Evolutionary conservation across 768 basidiomycete genomes (phyloP), one percentile per base, ranked within the genome.

Genomic region (Russula sp.): DNA sequence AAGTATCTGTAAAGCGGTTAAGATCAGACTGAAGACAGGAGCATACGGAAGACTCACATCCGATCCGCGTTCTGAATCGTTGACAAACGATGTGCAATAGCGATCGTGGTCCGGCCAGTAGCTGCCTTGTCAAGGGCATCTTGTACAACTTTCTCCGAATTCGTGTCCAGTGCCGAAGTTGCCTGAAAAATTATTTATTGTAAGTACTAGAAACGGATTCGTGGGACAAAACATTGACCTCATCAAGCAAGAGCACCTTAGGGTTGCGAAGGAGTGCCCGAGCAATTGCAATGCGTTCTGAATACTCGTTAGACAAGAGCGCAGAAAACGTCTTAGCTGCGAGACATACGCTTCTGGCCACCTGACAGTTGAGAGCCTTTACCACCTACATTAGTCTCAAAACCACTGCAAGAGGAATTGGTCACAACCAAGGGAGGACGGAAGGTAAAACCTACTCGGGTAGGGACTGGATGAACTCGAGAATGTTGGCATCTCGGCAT

Each of bases 11-110:
- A 26, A 49, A 18, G 24, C 4, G 24, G 9, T 36, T 34, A 26
- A 56, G 8, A 38, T 22, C 48, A 38, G 44, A 13, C 20, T 26
- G 9, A 26, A 10, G 10, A 55, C 26, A 8, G 1, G 13, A 40
- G 57, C 34, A 8, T 26, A 32, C 13, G 28, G 50, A 51, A 44
- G 14, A 70, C 71, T 54, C 57, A 69, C 72, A 71, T 72, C 69
- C 69, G 57, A 54, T 72, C 71, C 14, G 71, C 71, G 50, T 73
- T 78, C 69, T 83, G 81, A 64, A 84, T 83, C 0, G 81, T 82
- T 18, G 90, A 91, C 63, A 99, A 76, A 60, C 97, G 84, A 76
- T 98, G 97, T 2, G 96, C 96, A 66, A 99, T 96, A 18, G 95
- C 90, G 63, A 95, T 89, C 10, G 94, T 97, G 8, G 95, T 96